Evolutionary conservation across 129 eudicot species (phyloP).

Genomic region (Cynara cardunculus): DNA sequence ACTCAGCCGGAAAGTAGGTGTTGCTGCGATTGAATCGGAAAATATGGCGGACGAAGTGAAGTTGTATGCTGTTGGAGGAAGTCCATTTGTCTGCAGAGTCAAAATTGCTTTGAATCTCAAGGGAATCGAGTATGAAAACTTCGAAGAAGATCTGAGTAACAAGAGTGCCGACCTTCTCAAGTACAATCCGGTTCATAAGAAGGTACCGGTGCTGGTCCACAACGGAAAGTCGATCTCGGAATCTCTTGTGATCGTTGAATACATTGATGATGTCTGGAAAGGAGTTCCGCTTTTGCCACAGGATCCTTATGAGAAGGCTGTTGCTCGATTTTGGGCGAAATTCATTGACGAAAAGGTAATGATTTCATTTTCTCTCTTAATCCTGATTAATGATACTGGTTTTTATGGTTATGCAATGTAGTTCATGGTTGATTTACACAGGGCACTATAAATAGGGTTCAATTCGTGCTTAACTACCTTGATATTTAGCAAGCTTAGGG

Average conservation of each 20-base stretch:
- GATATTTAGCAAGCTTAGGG: too few species aligned
- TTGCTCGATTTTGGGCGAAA: constrained; percentile 27
- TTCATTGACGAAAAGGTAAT: constrained; percentile 30
- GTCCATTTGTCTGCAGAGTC: constrained; percentile 24
- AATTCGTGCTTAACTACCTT: background rate
- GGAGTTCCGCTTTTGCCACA: constrained; percentile 24
- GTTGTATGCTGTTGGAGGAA: constrained; percentile 10
- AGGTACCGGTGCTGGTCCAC: constrained; percentile 25
- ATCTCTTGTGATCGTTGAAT: constrained; percentile 28
- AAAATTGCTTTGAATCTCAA: constrained; percentile 28
- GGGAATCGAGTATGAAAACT: constrained; percentile 20
- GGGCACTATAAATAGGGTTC: background rate
- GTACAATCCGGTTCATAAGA: constrained; percentile 31
- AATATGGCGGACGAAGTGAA: constrained; percentile 20
- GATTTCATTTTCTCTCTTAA: constrained; percentile 2
- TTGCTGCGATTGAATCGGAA: background rate
- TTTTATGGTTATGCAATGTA: background rate
- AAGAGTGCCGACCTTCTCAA: constrained; percentile 30
- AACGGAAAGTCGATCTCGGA: constrained; percentile 25
- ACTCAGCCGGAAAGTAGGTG: background rate
- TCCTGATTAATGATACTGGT: background rate
- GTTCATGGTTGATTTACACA: background rate
- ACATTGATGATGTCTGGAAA: constrained; percentile 28
- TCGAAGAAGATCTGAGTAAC: constrained; percentile 19
- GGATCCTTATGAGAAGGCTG: constrained; percentile 28